These are phyloP conservation scores for Ceraceosorus bombacis DNA, from an alignment of 1,284 basidiomycete species.

Conservation along the genomic window DNA sequence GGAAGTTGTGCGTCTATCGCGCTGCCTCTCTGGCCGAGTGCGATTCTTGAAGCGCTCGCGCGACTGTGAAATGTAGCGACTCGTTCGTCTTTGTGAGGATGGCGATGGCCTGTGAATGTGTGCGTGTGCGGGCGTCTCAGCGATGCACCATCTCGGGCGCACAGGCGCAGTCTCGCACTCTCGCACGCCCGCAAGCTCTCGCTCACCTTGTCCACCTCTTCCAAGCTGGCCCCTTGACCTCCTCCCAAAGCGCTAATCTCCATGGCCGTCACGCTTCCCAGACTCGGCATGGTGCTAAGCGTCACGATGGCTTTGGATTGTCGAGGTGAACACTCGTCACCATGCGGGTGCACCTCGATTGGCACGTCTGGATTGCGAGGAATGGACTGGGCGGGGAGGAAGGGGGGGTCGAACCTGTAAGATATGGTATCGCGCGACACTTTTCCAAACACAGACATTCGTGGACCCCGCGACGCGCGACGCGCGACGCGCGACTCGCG, in stretches of 20 bases:
- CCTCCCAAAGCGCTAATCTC: background rate
- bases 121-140: background rate
- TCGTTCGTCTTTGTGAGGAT: background rate
- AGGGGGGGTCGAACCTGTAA: constrained; percentile 57
- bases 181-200: background rate
- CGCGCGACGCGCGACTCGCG: constrained; percentile 1
- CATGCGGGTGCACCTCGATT: no score
- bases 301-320: constrained; percentile 57
- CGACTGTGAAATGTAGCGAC: background rate
- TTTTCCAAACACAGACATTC: constrained; percentile 42
- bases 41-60: background rate
- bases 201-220: no score
- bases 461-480: background rate
- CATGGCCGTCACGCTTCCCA: constrained; percentile 74
- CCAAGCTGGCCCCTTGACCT: no score
- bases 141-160: background rate
- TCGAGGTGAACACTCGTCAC: constrained; percentile 56
- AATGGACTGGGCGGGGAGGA: no score
- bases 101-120: background rate
- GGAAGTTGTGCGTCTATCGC: no score
- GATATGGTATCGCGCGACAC: constrained; percentile 62
- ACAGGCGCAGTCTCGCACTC: background rate
- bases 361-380: no score
- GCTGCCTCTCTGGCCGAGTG: background rate
- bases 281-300: constrained; percentile 76